A percentile compares a stretch with the other conserved stretches of the same genome.
These are phyloP conservation scores for Malassezia arunalokei DNA, from an alignment of 1,284 basidiomycete species.

Conservation along the genomic window DNA sequence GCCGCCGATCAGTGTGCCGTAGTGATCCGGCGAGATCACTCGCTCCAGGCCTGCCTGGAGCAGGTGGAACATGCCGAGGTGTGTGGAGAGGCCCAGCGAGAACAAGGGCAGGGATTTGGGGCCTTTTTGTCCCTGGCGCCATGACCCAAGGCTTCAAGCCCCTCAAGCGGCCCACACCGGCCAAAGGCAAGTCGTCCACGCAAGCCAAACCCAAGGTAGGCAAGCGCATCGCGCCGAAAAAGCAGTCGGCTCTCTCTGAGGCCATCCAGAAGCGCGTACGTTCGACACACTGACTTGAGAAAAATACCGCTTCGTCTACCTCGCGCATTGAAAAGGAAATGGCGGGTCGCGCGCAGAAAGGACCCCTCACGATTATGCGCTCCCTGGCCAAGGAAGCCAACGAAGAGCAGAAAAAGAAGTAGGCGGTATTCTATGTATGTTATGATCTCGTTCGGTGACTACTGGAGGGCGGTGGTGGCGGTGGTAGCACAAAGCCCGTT, in stretches of 20 bases:
- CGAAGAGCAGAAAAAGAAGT: background rate
- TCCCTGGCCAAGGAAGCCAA: constrained; percentile 8
- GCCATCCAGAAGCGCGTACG: constrained; percentile 11
- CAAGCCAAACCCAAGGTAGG: constrained; percentile 4
- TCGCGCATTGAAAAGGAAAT: constrained; percentile 15
- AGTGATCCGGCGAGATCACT: constrained; percentile 21
- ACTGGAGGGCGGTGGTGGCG: constrained; percentile 6
- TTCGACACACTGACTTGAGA: constrained; percentile 1
- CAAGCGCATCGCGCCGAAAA: constrained; percentile 12
- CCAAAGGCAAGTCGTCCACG: background rate
- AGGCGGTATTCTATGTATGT: background rate
- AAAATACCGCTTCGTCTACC: constrained; percentile 11
- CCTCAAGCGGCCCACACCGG: constrained; percentile 2
- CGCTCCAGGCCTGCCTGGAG: constrained; percentile 17
- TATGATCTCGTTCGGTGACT: background rate
- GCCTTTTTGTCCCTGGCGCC: background rate
- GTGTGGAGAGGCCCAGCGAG: too few species aligned
- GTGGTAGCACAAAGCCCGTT: constrained; percentile 11
- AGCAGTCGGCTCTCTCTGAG: constrained; percentile 7
- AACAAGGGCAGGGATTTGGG: too few species aligned
- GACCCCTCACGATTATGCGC: constrained; percentile 15
- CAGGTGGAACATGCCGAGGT: constrained; percentile 24
- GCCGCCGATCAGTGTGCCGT: constrained; percentile 18
- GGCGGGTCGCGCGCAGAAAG: constrained; percentile 11
- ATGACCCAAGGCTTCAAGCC: constrained; percentile 19